Base-by-base conservation (phyloP, 192 early-diverging fungal species). In the Chytriomyces sp. region DNA sequence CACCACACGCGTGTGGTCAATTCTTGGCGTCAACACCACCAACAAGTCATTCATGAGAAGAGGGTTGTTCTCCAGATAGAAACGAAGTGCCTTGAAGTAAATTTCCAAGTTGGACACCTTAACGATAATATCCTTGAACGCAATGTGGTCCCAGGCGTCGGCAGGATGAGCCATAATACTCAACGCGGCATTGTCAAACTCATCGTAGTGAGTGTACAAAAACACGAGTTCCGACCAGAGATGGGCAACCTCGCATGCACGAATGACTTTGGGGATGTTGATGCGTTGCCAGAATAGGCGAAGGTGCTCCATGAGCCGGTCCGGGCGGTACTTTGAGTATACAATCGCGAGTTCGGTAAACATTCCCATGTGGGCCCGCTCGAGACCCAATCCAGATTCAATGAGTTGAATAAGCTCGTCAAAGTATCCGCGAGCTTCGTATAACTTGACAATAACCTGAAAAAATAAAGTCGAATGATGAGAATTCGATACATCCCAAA, bases 361-460 rank as follows among this genome's bases (percentile, higher is more conserved):
- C 98, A 99, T 99, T 66, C 98, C 98, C 98, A 99, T 99, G 79
- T 99, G 98, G 8, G 98, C 98, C 67, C 98, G 91, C 85, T 99
- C 98, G 70, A 99, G 82, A 16, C 96, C 96, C 18, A 98, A 82
- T 69, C 97, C 96, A 53, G 94, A 91, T 89, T 99, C 97, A 45
- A 99, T 84, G 64, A 99, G 81, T 26, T 86, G 79, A 75, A 97
- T 94, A 50, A 97, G 84, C 89, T 98, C 96, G 59, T 95, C 92
- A 77, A 97, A 93, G 83, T 93, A 89, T 47, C 98, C 98, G 63
- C 89, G 89, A 47, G 85, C 65, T 82, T 98, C 97, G 82, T 99
- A 99, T 13, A 92, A 80, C 49, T 89, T 86, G 78, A 96, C 92
- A 75, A 99, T 82, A 46, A 92, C 88, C 85, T 83, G 61, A 10